phyloP scores from a whole-genome alignment of 2,329 filamentous ascomycete species.

The Bisporella sp. region DNA sequence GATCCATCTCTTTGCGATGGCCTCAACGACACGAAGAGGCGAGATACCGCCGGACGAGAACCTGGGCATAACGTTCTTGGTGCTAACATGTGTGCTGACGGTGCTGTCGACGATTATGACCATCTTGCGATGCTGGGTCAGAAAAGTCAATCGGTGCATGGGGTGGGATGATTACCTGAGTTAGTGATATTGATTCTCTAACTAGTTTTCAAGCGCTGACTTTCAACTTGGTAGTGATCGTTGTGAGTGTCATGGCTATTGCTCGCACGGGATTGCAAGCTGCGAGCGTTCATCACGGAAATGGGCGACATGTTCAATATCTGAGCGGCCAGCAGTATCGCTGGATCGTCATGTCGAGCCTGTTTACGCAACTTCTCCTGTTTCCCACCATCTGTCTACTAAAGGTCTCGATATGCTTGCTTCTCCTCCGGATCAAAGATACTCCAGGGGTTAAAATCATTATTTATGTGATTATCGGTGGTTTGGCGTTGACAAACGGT shows the following conservation, averaged over 20 bases:
- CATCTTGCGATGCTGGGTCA: constrained; percentile 26
- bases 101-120: constrained; percentile 28
- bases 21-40: no score
- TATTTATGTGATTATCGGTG: constrained; percentile 20
- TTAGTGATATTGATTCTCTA: background rate
- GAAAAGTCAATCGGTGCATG: constrained; percentile 22
- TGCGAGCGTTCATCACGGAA: constrained; percentile 28
- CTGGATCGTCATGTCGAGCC: constrained; percentile 32
- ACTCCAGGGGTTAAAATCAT: constrained; percentile 25
- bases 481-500: constrained; percentile 6
- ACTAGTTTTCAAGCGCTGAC: no score
- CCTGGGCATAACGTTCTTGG: constrained; percentile 25
- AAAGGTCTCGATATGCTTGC: constrained; percentile 35
- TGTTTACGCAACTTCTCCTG: constrained; percentile 34
- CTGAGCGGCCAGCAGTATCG: constrained; percentile 27
- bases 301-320: constrained; percentile 33
- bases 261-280: constrained; percentile 25
- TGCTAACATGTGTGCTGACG: constrained; percentile 28
- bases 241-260: background rate
- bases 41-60: constrained; percentile 2
- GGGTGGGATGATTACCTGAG: constrained; percentile 35
- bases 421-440: constrained; percentile 35
- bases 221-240: no score
- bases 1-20: no score
- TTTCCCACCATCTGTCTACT: constrained; percentile 34